Evolutionary conservation across 2,329 filamentous ascomycete species (phyloP), one percentile per base, ranked within the genome.

Genomic region (Colletotrichum australisinense): DNA sequence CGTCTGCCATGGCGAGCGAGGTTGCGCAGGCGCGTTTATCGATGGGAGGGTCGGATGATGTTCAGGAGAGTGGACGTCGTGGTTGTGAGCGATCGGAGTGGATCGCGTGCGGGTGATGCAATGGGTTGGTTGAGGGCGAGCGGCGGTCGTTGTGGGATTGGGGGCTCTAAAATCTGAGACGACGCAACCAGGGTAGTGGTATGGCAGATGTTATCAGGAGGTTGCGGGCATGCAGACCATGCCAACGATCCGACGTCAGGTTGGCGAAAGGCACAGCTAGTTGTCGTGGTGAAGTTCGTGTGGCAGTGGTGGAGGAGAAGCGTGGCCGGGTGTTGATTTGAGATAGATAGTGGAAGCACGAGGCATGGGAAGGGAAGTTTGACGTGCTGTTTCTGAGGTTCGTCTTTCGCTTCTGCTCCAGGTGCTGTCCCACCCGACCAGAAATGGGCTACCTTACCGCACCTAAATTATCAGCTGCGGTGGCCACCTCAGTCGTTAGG

Each of bases 1-100:
- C 93, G 87, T 98, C 91, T 86, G 91, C 95, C 96, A 98, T 98
- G 84, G 85, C 89, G 90, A 86, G 84, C 81, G 80, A 79, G 75
- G 75, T 75, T 77, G 78, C 71, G 76, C 78, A 75, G 79, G 80
- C 80, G 80, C 78, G 78, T 80, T 78, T 76, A 75, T 76, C 63
- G 68, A 72, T 59, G 67, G 65, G 53, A 19, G 63, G 42, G 26
- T 73, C 63, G 65, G 56, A 55, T 32, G 64, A 67, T 63, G 72
- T 59, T 69, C 16, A 69, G 49, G 53, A 35, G 49, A 56, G 67
- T 67, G 55, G 73, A 74, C 56, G 63, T 67, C 73, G 53, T 55
- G 62, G 62, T 59, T 72, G 67, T 67, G 66, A 63, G 74, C 72
- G 75, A 76, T 77, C 76, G 73, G 64, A 73, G 75, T 76, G 75